These are phyloP conservation scores for Phytopythium ostracodes DNA, from an alignment of 352 stramenopile species.

Conservation along the genomic window DNA sequence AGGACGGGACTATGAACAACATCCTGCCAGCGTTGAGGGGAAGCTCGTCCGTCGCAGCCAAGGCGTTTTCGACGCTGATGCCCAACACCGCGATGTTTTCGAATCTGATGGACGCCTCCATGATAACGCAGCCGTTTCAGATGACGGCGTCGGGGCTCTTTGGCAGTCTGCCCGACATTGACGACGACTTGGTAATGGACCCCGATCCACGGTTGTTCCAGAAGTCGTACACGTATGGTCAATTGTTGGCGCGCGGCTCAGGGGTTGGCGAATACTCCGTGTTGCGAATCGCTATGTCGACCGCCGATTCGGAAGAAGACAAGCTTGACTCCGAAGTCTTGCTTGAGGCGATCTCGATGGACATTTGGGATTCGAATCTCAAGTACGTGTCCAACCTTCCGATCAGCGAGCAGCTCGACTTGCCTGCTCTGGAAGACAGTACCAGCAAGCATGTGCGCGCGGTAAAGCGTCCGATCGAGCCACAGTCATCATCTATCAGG, in stretches of 20 bases:
- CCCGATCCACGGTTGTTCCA: conserved; percentile 38
- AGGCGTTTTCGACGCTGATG: conserved; percentile 72
- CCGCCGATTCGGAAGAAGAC: conserved; percentile 48
- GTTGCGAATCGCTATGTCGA: conserved; percentile 78
- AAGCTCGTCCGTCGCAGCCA: conserved; percentile 57
- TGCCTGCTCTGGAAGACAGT: conserved; percentile 30
- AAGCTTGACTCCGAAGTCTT: conserved; percentile 74
- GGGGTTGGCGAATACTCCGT: conserved; percentile 53
- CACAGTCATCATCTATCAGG: background rate
- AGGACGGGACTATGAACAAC: conserved; percentile 50
- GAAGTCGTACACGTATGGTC: conserved; percentile 29
- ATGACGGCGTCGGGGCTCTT: conserved; percentile 46
- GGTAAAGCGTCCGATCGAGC: background rate
- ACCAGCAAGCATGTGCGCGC: background rate
- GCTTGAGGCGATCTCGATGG: conserved; percentile 82
- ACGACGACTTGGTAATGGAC: conserved; percentile 58
- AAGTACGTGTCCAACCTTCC: conserved; percentile 83
- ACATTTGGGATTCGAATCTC: conserved; percentile 80
- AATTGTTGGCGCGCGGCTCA: conserved; percentile 21
- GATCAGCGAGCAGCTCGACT: conserved; percentile 56
- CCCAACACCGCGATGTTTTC: conserved; percentile 65
- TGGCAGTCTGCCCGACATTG: conserved; percentile 47
- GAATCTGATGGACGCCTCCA: conserved; percentile 68
- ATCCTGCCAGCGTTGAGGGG: conserved; percentile 54
- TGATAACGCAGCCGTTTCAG: conserved; percentile 43